Evolutionary conservation across 1,284 basidiomycete species (phyloP), one percentile per base, ranked within the genome.

Genomic region (Chalciporus sp.): DNA sequence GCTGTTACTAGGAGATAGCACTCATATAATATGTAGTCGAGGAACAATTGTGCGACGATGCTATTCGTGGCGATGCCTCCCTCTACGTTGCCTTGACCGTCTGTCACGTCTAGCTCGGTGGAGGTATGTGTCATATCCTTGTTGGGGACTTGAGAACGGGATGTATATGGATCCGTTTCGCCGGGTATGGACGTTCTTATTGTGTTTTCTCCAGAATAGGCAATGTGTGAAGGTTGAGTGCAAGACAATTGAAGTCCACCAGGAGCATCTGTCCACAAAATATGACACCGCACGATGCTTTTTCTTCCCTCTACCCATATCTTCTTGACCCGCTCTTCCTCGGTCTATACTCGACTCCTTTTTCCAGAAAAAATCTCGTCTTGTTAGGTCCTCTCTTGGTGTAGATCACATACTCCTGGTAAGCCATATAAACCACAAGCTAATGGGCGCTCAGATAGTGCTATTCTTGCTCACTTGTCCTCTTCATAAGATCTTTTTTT

Each of bases 191-290:
- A 12, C 42, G 17, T 7, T 39, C 50, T 62, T 68, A 68, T 64
- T 64, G 63, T 64, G 46, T 20, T 14, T 9, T 49, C 57, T 49
- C 57, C 42, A 57, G 67, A 64, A 52, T 46, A 29, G 51, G 43
- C 4, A 51, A 47, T 51, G 44, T 42, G 47, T 60, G 53, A 17
- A 45, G 28, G 47, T 9, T 20, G 16, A 20, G 20, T 19, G 37
- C 41, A 43, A 54, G 54, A 69, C 60, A 66, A 66, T 66, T 64
- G 33, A 47, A 46, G 19, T 37, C 51, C 55, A 52, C 47, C n/a
- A 3, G 29, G 16, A 17, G 20, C 26, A 17, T 41, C 40, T 45
- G 42, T 14, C 14, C 55, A 51, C 47, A 63, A 57, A 61, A 55
- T 11, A 62, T 64, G 52, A n/a, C 42, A 39, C 37, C 37, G n/a